A percentile compares a stretch with the other conserved stretches of the same genome.
phyloP scores from a whole-genome alignment of 73 alveolate species.

The Symbiodinium pilosum region DNA sequence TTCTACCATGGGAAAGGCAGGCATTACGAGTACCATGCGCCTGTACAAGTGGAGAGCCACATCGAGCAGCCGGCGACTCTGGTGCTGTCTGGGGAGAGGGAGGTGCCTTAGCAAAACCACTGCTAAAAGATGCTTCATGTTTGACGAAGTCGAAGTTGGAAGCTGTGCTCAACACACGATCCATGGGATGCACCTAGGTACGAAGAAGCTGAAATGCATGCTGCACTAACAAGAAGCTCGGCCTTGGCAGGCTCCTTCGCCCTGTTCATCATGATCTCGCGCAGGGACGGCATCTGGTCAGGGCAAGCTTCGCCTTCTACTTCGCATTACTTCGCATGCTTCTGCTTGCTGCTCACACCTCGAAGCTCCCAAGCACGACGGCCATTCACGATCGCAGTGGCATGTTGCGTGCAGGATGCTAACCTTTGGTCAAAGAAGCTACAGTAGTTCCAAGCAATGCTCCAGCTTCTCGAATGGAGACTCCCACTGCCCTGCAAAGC shows the following conservation, averaged over 20 bases:
- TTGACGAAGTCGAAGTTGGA: not conserved
- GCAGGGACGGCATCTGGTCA: conserved; percentile 73
- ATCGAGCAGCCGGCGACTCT: conserved; percentile 26
- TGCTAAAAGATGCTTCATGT: not conserved
- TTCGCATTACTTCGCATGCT: no score
- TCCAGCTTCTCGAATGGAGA: no score
- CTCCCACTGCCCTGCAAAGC: no score
- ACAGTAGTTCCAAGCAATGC: no score
- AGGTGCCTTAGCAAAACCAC: not conserved
- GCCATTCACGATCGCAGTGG: no score
- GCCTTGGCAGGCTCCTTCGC: conserved; percentile 93
- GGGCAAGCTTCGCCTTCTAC: no score
- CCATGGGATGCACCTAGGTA: conserved; percentile 78
- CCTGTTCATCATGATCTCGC: conserved; percentile 85
- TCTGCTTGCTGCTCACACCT: no score
- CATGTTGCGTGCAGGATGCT: no score
- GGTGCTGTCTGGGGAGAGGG: conserved; percentile 76
- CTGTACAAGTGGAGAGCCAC: not conserved
- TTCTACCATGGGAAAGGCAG: no score
- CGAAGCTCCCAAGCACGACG: no score
- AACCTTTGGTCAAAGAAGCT: no score
- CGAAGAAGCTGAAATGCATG: not conserved
- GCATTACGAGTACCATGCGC: no score
- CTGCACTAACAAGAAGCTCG: not conserved
- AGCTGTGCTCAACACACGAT: not conserved